Evolutionary conservation across 257 asterid species (phyloP).

Genomic region (Ophiorrhiza pumila): DNA sequence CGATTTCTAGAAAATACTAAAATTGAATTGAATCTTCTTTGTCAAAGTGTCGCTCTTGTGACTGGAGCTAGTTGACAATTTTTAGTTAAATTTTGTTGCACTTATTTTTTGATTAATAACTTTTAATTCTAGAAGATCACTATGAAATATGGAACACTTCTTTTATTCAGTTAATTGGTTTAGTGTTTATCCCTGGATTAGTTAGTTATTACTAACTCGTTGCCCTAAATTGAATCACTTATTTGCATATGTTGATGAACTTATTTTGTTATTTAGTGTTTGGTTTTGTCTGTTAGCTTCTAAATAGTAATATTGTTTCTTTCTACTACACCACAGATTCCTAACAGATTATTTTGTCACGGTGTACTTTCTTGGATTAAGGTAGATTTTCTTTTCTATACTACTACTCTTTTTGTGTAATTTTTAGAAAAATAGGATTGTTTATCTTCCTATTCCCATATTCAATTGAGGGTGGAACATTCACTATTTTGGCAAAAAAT

Average conservation of each 20-base stretch:
- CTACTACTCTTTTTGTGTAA: no score
- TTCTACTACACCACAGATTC: constrained; percentile 18
- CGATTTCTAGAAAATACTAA: not conserved
- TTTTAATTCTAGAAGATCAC: not conserved
- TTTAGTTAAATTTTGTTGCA: not conserved
- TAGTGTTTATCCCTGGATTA: not conserved
- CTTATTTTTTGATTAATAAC: not conserved
- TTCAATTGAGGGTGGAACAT: no score
- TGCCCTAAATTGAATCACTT: not conserved
- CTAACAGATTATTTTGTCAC: not conserved
- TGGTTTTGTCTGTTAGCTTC: not conserved
- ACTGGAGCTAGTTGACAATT: not conserved
- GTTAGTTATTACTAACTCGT: not conserved
- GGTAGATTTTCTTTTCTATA: constrained; percentile 12
- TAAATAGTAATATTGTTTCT: not conserved
- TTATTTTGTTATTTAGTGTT: not conserved
- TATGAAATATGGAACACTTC: not conserved
- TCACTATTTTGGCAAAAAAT: no score
- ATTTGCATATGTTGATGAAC: not conserved
- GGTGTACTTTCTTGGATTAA: constrained; percentile 1
- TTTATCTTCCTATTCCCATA: no score
- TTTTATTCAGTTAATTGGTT: not conserved
- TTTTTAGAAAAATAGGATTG: no score
- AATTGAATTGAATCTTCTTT: not conserved
- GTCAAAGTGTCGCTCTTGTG: not conserved